A percentile compares a stretch with the other conserved stretches of the same genome.
These are phyloP conservation scores for Colletotrichum sp. DNA, from an alignment of 2,329 filamentous ascomycete species.

Conservation along the genomic window DNA sequence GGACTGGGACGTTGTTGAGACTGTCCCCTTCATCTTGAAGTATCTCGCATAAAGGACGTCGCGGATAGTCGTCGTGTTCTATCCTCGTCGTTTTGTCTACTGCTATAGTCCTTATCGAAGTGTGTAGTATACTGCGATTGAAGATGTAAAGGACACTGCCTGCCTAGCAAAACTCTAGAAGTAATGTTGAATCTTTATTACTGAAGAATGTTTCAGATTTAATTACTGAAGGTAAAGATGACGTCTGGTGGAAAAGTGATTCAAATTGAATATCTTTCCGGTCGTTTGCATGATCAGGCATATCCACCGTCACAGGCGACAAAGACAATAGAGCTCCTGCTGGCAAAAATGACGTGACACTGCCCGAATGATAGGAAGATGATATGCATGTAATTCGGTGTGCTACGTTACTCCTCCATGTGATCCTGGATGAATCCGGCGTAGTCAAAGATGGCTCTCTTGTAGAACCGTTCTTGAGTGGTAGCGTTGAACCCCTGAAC, in stretches of 20 bases:
- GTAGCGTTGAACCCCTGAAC: conserved; percentile 61
- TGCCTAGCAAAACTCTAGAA: neutral
- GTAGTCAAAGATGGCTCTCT: conserved; percentile 63
- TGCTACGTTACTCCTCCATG: neutral
- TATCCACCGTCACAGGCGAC: neutral
- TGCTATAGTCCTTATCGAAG: no score
- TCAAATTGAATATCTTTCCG: neutral
- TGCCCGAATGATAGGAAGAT: fast-evolving
- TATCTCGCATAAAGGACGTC: neutral
- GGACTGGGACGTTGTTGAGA: conserved; percentile 28
- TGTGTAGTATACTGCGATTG: no score
- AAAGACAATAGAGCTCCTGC: neutral
- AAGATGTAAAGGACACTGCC: fast-evolving
- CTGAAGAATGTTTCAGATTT: neutral
- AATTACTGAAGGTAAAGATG: neutral
- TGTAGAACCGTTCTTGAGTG: conserved; percentile 54
- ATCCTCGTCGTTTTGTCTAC: no score
- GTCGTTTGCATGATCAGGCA: neutral
- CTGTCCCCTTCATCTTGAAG: conserved; percentile 21
- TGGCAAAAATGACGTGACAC: neutral
- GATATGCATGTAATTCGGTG: fast-evolving
- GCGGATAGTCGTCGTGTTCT: no score
- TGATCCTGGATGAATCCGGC: conserved; percentile 48
- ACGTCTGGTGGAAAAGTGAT: fast-evolving
- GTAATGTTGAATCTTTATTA: neutral